phyloP scores from a whole-genome alignment of 2,329 filamentous ascomycete species.

The Diaporthe citri region DNA sequence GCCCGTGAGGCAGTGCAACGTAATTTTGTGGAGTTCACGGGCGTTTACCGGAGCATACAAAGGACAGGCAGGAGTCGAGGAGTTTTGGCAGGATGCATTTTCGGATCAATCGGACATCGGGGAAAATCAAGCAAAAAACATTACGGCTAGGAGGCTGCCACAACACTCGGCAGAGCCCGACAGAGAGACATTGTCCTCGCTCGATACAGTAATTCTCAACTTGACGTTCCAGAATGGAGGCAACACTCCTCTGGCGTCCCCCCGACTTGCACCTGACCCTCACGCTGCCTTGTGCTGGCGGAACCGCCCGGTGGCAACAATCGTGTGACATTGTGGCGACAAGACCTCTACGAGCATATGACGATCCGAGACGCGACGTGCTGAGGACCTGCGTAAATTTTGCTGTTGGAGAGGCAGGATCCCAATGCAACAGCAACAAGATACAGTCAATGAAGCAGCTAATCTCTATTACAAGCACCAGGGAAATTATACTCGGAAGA shows the following conservation, averaged over 20 bases:
- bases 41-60: conserved; percentile 25
- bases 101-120: neutral
- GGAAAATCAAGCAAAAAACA: neutral
- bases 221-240: conserved; percentile 19
- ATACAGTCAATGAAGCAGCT: neutral
- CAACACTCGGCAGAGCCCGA: neutral
- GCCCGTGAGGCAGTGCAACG: conserved; percentile 23
- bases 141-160: neutral
- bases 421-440: neutral
- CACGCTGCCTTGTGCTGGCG: neutral
- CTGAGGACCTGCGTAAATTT: neutral
- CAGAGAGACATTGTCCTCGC: neutral
- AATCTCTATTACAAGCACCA: no score
- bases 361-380: neutral
- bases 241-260: conserved; percentile 28
- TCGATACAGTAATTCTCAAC: conserved; percentile 17
- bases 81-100: conserved; percentile 17
- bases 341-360: neutral
- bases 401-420: neutral
- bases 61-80: conserved; percentile 1
- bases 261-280: neutral
- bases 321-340: neutral
- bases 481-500: neutral
- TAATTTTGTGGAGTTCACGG: conserved; percentile 22
- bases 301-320: neutral